These are phyloP conservation scores for Inonotus obliquus DNA, from an alignment of 1,284 basidiomycete genomes.

Conservation along the genomic window DNA sequence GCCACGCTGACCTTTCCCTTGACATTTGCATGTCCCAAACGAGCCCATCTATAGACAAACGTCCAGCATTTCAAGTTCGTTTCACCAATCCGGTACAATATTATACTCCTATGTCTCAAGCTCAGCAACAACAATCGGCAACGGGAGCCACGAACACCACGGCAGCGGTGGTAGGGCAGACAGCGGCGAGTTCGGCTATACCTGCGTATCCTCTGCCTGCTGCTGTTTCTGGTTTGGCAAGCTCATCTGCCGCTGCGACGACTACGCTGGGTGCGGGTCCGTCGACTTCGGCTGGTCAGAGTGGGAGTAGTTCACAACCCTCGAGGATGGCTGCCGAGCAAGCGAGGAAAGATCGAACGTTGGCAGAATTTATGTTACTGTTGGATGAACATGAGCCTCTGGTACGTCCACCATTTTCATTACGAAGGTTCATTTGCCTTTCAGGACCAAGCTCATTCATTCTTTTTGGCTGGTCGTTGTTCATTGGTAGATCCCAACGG, in stretches of 20 bases:
- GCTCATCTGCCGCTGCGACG: conserved; percentile 18
- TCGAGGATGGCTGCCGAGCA: conserved; percentile 75
- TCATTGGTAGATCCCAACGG: conserved; percentile 81
- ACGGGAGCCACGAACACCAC: background rate
- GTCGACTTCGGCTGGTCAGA: conserved; percentile 28
- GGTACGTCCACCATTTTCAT: conserved; percentile 43
- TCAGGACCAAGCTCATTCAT: background rate
- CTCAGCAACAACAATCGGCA: conserved; percentile 4
- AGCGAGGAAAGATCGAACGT: conserved; percentile 80
- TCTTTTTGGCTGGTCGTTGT: background rate
- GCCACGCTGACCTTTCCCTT: background rate
- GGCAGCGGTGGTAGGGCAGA: background rate
- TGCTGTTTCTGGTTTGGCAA: background rate
- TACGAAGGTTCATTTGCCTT: no score
- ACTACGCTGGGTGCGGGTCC: conserved; percentile 19
- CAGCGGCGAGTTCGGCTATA: conserved; percentile 4
- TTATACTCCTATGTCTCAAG: conserved; percentile 11
- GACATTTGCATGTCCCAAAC: conserved; percentile 6
- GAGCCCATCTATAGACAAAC: conserved; percentile 8
- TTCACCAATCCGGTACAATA: conserved; percentile 14
- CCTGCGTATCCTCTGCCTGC: conserved; percentile 10
- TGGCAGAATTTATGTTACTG: conserved; percentile 94
- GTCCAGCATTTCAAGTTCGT: conserved; percentile 11
- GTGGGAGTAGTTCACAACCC: background rate
- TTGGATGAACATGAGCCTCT: conserved; percentile 96